Base-by-base conservation (phyloP, 352 stramenopile species). In the Pythium monospermum region DNA sequence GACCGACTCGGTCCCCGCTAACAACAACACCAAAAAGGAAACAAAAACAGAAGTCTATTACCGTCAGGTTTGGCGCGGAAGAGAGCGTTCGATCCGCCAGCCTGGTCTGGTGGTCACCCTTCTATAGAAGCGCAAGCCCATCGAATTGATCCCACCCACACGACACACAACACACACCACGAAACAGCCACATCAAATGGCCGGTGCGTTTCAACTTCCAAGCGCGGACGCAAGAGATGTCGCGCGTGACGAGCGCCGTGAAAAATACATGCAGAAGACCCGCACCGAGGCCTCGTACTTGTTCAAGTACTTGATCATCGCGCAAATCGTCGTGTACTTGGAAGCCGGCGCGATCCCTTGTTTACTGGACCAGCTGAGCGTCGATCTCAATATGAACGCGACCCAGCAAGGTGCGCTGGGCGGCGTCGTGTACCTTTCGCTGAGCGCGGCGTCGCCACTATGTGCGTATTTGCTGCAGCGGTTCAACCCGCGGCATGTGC, bases 291-390 rank as follows among this genome's bases (percentile, higher is more conserved):
- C 82, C 6, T 67, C 69, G 38, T 93, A 91, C 46, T 59, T 91
- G 42, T 93, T 93, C 68, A 91, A 93, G 68, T 93, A 90, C 61
- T 59, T 93, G 6, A 88, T 93, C 49, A 41, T 93, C 33, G 86
- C 83, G 42, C 83, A 93, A 58, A 78, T 93, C 32, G 68, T 87
- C 23, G 66, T 93, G 42, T 93, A 93, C 53, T 69, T 91, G 36
- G 82, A 93, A 51, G 80, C 82, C 12, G 82, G 82, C 48, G 73
- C 82, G 27, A 90, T 93, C 54, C 82, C 82, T 49, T 91, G 77
- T 54, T 57, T 93, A 25, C 61, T 93, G 47, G 79, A 91, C 54
- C 75, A 87, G 54, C 68, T 93, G 25, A 88, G 76, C 30, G 71
- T 87, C 19, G 77, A 80, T 23, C 76, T 93, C 38, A 33, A 61